Evolutionary conservation across 1,139 yeast genomes (phyloP), one percentile per base, ranked within the genome.

Genomic region (Magnusiomyces clavatus): DNA sequence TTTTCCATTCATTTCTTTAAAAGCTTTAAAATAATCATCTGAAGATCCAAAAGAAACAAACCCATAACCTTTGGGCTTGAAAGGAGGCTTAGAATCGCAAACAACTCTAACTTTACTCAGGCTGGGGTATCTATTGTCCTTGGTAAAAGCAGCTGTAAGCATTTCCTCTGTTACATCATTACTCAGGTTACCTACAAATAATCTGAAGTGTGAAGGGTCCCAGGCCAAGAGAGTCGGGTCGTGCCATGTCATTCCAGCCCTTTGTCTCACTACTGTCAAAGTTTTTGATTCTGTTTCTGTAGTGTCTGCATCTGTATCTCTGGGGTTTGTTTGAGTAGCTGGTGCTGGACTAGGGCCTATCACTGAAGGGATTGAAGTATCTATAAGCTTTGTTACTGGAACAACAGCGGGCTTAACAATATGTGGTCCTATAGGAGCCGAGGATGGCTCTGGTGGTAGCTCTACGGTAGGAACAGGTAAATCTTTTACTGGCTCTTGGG

Each of bases 131-230:
- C 48, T 40, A 13, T 37, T 37, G 8, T 34, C 48, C 13, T 29
- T 66, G 31, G 63, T 64, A 63, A 85, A 84, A 0, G 86, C 81
- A 34, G 69, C 66, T 12, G 66, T 60, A 20, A 85, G 69, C 50
- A 78, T 61, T 19, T 74, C 78, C 55, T 82, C 87, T 20, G 74
- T 77, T 4, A 81, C 90, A 58, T 84, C 92, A 2, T 76, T 73
- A 0, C 88, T 86, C 43, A 85, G 67, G 59, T 85, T 85, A 0
- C 94, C 94, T 10, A 85, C 86, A 68, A 84, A 85, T 13, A 85
- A 68, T 37, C 89, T 69, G 65, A 82, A 85, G 62, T 83, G 88
- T n/a, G 73, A 69, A 19, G 82, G 84, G 59, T 81, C 76, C 86
- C 86, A 82, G 41, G 77, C 81, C 19, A 73, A 67, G 43, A 78